A percentile compares a stretch with the other conserved stretches of the same genome.
These are phyloP conservation scores for Fusarium luffae DNA, from an alignment of 2,329 filamentous ascomycete genomes.

Conservation along the genomic window DNA sequence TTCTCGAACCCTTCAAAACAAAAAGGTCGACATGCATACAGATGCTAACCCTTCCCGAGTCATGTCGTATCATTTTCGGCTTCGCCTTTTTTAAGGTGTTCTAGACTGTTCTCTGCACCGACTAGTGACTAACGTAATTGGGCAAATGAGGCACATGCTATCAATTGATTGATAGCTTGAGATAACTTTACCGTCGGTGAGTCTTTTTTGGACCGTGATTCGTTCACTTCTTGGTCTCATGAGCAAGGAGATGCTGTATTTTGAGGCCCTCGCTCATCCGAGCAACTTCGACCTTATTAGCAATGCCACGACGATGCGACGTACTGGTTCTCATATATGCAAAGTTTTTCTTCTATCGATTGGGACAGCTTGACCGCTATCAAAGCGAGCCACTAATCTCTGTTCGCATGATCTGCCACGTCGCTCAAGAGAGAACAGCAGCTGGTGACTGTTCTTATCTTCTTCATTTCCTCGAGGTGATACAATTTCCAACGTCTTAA, in stretches of 20 bases:
- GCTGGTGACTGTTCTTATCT: rapidly evolving
- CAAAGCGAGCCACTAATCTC: too few species aligned
- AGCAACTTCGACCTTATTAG: rapidly evolving
- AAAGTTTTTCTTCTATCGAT: too few species aligned
- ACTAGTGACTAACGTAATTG: neutral
- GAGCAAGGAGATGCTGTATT: neutral
- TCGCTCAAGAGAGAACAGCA: too few species aligned
- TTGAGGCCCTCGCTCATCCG: neutral
- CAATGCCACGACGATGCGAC: neutral
- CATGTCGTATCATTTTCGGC: neutral
- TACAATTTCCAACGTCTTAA: too few species aligned
- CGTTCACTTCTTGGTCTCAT: too few species aligned
- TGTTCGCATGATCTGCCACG: too few species aligned
- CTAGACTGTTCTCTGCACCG: neutral
- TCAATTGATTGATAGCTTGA: neutral
- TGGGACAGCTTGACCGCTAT: too few species aligned
- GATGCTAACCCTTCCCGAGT: neutral
- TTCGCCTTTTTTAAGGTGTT: neutral
- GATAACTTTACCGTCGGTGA: neutral
- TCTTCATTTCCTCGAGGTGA: too few species aligned
- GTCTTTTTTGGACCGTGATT: neutral
- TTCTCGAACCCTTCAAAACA: neutral
- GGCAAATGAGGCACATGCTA: neutral
- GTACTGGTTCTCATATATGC: too few species aligned
- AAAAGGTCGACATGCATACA: neutral